Evolutionary conservation across 2,329 filamentous ascomycete genomes (phyloP).

Genomic region (Claviceps quebecensis): DNA sequence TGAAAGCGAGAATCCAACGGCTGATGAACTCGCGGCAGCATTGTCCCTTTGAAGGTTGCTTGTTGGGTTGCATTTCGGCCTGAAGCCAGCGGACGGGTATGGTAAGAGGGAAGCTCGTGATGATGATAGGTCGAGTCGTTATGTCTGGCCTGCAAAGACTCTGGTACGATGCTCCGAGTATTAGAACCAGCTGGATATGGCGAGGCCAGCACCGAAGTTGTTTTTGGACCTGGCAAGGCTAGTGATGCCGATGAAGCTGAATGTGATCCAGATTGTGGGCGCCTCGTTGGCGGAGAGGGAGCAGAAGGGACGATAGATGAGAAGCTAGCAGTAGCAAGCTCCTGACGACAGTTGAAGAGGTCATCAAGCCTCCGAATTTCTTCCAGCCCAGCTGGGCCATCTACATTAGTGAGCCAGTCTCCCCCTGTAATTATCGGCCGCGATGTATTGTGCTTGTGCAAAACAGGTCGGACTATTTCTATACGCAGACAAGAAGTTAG

Average conservation of each 20-base stretch:
- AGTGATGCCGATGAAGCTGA: background rate
- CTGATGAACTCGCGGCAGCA: background rate
- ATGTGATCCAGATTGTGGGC: too few species aligned
- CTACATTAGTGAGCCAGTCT: slow-evolving; percentile 5
- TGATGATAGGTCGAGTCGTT: background rate
- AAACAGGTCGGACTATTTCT: background rate
- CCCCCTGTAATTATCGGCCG: background rate
- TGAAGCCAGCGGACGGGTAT: background rate
- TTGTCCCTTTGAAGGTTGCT: background rate
- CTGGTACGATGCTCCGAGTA: background rate
- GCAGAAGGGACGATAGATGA: background rate
- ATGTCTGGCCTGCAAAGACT: background rate
- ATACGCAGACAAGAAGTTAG: background rate
- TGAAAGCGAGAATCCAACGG: background rate
- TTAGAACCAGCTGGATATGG: background rate
- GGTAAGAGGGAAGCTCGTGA: background rate
- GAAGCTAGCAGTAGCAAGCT: background rate
- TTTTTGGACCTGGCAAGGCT: background rate
- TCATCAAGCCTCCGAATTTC: background rate
- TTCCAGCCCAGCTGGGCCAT: background rate
- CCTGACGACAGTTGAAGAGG: background rate
- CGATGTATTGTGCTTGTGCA: background rate
- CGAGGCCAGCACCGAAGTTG: background rate
- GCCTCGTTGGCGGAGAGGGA: background rate
- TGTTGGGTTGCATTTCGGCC: background rate